phyloP scores from a whole-genome alignment of 2,329 filamentous ascomycete species.

The Aspergillus japonicus region DNA sequence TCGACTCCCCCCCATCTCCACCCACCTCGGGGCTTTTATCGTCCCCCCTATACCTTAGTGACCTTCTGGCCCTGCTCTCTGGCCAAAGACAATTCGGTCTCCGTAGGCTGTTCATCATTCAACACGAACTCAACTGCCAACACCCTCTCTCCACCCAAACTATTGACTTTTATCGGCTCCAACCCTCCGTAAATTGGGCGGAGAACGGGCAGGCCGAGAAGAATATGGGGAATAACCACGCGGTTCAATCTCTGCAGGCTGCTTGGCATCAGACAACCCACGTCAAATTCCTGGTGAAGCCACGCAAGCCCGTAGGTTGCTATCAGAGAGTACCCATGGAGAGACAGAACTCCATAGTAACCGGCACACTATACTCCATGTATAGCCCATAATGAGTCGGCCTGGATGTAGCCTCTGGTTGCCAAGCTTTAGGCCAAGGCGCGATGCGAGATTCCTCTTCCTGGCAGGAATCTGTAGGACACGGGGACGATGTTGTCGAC shows the following conservation, averaged over 20 bases:
- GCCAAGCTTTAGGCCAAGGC: conserved; percentile 6
- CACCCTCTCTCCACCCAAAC: neutral
- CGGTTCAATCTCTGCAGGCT: neutral
- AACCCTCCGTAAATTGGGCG: neutral
- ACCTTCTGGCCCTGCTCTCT: neutral
- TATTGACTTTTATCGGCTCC: neutral
- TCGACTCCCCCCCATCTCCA: neutral
- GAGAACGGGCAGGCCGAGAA: neutral
- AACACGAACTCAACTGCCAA: neutral
- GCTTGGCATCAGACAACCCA: neutral
- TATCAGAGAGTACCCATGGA: neutral
- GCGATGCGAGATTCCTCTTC: neutral
- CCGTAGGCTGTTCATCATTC: neutral
- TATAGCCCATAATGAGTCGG: neutral
- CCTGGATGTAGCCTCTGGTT: conserved; percentile 3
- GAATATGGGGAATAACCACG: neutral
- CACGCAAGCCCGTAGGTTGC: neutral
- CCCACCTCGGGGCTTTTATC: neutral
- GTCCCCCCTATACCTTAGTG: neutral
- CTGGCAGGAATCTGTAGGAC: neutral
- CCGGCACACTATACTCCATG: neutral
- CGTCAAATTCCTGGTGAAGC: conserved; percentile 1
- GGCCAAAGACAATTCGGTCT: neutral
- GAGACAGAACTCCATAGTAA: neutral
- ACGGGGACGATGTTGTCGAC: neutral